Evolutionary conservation across 2,329 filamentous ascomycete genomes (phyloP), one percentile per base, ranked within the genome.

Genomic region (Ascochyta koolunga): DNA sequence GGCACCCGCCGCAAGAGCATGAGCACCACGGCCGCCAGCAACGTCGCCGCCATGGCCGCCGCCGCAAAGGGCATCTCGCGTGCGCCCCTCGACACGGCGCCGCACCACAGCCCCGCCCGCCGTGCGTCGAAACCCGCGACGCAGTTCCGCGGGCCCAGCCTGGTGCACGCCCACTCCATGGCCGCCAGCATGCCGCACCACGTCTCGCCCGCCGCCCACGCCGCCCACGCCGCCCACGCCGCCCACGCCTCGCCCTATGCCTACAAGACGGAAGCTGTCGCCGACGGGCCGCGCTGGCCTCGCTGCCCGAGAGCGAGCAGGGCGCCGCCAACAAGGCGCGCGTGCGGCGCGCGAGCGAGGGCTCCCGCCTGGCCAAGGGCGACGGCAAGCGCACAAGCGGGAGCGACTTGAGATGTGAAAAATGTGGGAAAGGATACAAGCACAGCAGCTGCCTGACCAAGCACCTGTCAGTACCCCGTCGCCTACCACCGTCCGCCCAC

Each of bases 371-470:
- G 59, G 80, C 83, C 68, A 96, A 95, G 78, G 88, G 89, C 66
- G 90, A 93, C 69, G 83, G 85, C 65, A 88, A 86, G 80, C 93
- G 91, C 79, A 84, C 86, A 77, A 89, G 86, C 79, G 86, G 87
- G 71, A 86, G 88, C 71, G 93, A 98, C 77, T 86, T 99, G 74
- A 91, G 90, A 78, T 99, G 95, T 82, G 91, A 96, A 75, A 93
- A 93, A 79, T 99, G 95, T 82, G 93, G 93, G 78, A 99, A 99
- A 85, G 92, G 92, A 80, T 99, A 99, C 86, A 99, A 99, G 87
- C 95, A 99, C 85, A 96, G 93, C 87, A 98, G 95, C 83, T 99
- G 95, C 87, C 87, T 99, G 83, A 96, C 91, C 77, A 99, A 98
- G 86, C 95, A 99, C 88, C 89, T 97, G 95, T 98, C 88, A 86